Evolutionary conservation across 2,329 filamentous ascomycete species (phyloP), one percentile per base, ranked within the genome.

Genomic region (Colletotrichum sp.): DNA sequence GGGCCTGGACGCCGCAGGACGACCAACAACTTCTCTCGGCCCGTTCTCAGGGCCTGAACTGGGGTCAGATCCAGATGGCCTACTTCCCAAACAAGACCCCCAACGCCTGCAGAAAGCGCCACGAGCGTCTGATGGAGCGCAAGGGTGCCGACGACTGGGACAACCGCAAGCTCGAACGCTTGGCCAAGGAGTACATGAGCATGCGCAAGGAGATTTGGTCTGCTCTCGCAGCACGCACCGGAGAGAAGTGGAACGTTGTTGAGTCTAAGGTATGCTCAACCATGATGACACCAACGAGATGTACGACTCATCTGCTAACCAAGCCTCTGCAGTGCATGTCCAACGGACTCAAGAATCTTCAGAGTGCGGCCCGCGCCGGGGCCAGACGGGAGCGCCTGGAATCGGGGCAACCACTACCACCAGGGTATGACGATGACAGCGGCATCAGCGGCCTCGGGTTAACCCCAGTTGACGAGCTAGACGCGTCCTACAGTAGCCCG

Each of bases 41-140:
- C 18, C 91, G 95, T 69, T 91, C 93, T 64, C 91, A 93, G 80
- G 94, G 94, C 28, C 90, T 96, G 82, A 96, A 96, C 85, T 98
- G 95, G 95, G 90, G 91, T 70, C 93, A 95, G 80, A 97, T 98
- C 82, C 93, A 95, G 80, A 88, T 89, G 77, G 91, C 90, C 77
- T 92, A 95, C 85, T 98, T 98, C 83, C 94, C 93, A 2, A 89
- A 86, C 82, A 98, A 98, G 87, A 92, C 91, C 10, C 87, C 93
- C 74, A 97, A 97, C 83, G 96, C 96, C 21, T 98, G 95, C 85
- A 94, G 95, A 78, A 98, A 98, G 86, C 92, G 95, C 71, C 95
- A 98, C 81, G 95, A 98, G 85, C 90, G 95, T 55, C 87, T 98
- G 78, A 93, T 96, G 89, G 94, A 96, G 85, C 92, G 93, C 78